Base-by-base conservation (phyloP, 805 yeast genomes). In the Maudiozyma bulderi region DNA sequence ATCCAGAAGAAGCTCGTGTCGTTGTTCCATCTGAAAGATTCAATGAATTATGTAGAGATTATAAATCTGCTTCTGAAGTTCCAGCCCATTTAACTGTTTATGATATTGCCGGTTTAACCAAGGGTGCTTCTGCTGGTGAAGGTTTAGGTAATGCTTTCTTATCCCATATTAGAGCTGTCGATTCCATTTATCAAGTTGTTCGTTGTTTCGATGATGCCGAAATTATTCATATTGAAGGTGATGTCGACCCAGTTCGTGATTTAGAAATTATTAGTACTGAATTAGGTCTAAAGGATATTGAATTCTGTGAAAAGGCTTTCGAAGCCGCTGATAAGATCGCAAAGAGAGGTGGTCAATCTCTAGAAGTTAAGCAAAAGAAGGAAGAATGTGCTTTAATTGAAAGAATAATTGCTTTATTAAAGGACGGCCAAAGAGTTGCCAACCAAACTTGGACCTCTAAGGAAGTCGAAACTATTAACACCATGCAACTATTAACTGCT, bases 171-270 rank as follows among this genome's bases (percentile, higher is more conserved):
- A 81, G 98, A 72, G 93, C 96, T 45, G 99, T 93, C 50, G 99
- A 93, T 77, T 96, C 97, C 54, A 84, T 93, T 56, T 93, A 86
- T 74, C 98, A 93, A 74, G 96, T 93, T 56, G 98, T 93, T 46
- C 84, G 99, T 72, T 86, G 95, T 72, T 93, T 93, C 64, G 96
- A 89, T 65, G 99, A 93, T 70, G 95, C 96, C 38, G 99, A 93
- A 66, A 93, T 93, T 62, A 89, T 90, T 60, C 99, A 93, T 72
- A 86, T 93, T 61, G 96, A 89, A 73, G 93, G 93, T 67, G 96
- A 90, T 61, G 99, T 93, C 54, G 82, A 93, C 71, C 99, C 99
- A 55, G 82, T 80, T 46, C 86, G 95, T 66, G 99, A 93, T 72
- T 79, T 93, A 72, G 93, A 86, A 57, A 91, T 93, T 66, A 87